These are phyloP conservation scores for Kluyveromyces aestuarii DNA, from an alignment of 805 yeast genomes.

Conservation along the genomic window DNA sequence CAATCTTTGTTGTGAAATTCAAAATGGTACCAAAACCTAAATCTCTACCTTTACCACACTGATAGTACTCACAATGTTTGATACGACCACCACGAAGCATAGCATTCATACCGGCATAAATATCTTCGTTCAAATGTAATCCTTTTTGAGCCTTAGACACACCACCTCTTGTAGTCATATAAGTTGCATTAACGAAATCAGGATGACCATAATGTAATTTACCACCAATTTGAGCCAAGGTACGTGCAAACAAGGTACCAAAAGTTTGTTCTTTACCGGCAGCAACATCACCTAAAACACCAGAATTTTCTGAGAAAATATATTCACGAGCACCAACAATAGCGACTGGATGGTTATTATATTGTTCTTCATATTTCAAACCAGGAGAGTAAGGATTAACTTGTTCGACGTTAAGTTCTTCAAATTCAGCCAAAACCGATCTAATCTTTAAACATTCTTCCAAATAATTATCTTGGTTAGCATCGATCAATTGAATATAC, in stretches of 20 bases:
- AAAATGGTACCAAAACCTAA: conserved; percentile 79
- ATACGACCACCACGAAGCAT: conserved; percentile 78
- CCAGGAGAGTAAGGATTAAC: conserved; percentile 76
- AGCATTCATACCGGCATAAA: conserved; percentile 83
- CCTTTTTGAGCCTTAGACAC: conserved; percentile 83
- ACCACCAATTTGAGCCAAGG: conserved; percentile 78
- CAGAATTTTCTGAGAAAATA: conserved; percentile 78
- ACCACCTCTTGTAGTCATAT: conserved; percentile 83
- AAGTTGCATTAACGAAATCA: conserved; percentile 66
- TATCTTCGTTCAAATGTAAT: conserved; percentile 78
- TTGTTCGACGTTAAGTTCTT: conserved; percentile 66
- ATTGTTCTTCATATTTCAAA: conserved; percentile 47
- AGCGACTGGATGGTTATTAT: conserved; percentile 58
- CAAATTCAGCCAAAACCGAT: conserved; percentile 75
- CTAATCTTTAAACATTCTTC: conserved; percentile 81
- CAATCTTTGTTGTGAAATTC: conserved; percentile 81
- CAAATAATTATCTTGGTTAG: conserved; percentile 77
- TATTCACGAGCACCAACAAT: conserved; percentile 84
- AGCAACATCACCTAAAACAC: conserved; percentile 81
- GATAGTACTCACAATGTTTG: conserved; percentile 80
- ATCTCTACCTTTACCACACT: conserved; percentile 89
- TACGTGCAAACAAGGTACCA: conserved; percentile 78
- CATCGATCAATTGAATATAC: conserved; percentile 75
- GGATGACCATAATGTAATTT: conserved; percentile 86
- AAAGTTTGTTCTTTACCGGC: conserved; percentile 88